A percentile compares a stretch with the other conserved stretches of the same genome.
Evolutionary conservation across 257 asterid species (phyloP).

Genomic region (Scutellaria barbata): DNA sequence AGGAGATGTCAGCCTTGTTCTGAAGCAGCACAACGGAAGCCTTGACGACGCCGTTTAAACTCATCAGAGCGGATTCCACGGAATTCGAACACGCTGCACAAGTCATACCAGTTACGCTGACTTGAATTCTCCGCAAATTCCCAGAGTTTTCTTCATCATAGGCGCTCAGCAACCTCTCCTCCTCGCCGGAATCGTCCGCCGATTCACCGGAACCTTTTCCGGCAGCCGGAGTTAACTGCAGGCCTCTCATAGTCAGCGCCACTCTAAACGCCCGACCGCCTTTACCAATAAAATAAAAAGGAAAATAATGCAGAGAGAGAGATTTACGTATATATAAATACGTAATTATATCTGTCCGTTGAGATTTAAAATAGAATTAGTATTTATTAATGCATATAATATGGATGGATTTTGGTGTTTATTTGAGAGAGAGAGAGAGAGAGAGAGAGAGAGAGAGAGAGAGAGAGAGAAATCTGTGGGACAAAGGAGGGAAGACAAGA

Average conservation of each 20-base stretch:
- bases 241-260: slow-evolving; percentile 66
- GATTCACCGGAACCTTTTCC: slow-evolving; percentile 34
- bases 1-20: slow-evolving; percentile 83
- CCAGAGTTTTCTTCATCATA: slow-evolving; percentile 53
- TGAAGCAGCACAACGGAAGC: slow-evolving; percentile 96
- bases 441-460: slow-evolving; percentile 26
- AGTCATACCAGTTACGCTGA: slow-evolving; percentile 91
- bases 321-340: slow-evolving; percentile 16
- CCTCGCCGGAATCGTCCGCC: slow-evolving; percentile 57
- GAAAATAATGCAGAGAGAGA: slow-evolving; percentile 26
- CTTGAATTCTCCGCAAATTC: slow-evolving; percentile 71
- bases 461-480: slow-evolving; percentile 45
- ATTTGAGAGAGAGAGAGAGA: background rate
- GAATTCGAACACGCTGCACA: slow-evolving; percentile 98
- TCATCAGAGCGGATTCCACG: slow-evolving; percentile 80
- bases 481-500: slow-evolving; percentile 29
- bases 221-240: slow-evolving; percentile 65
- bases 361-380: background rate
- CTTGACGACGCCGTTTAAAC: slow-evolving; percentile 71
- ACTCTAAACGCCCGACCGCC: slow-evolving; percentile 36
- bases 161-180: slow-evolving; percentile 63
- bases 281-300: slow-evolving; percentile 3
- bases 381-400: slow-evolving; percentile 3
- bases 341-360: slow-evolving; percentile 33
- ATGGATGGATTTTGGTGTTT: background rate